Evolutionary conservation across 139 green algal species (phyloP), one percentile per base, ranked within the genome.

Genomic region (Picochlorum sp.): DNA sequence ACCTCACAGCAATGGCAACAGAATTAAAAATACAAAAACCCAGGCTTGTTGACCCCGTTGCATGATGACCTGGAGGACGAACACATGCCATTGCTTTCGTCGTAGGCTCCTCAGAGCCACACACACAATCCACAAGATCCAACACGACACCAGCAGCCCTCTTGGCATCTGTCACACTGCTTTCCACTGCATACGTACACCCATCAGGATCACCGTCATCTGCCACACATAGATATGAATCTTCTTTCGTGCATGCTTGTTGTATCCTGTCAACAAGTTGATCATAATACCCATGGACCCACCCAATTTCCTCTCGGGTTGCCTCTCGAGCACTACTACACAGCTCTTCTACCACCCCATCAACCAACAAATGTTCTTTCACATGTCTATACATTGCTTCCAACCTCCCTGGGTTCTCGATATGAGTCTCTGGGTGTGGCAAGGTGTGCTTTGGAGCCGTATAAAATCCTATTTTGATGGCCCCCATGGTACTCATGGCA

Each of bases 101-200:
- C 6, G 47, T 26, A 3, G n/a, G 11, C 7, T 21, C 2, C 5
- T 18, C 11, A 37, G 57, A 54, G 6, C 54, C 38, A 11, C 49
- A 50, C 21, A 77, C 70, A 16, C 49, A 57, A 28, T 69, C 64
- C 37, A 69, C 64, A 20, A 77, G 57, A 4, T 62, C 10, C 11
- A 56, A 21, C 11, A 63, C 56, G 3, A 47, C 26, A 30, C 64
- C 64, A 41, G 37, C 56, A 16, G 70, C 70, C 0, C 18, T 49
- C 34, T 63, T 30, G 1, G 70, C 64, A 15, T 68, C 64, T 3
- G 62, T 20, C n/a, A 67, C 68, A 3, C 62, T 72, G 44, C 5
- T 68, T 49, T 8, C 10, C 16, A 34, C 60, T 13, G 66, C 45
- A 18, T 77, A 77, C 0, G 70, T 77, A n/a, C 66, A 63, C 23